These are phyloP conservation scores for Talaromyces albobiverticillius DNA, from an alignment of 2,329 filamentous ascomycete species.

Conservation along the genomic window DNA sequence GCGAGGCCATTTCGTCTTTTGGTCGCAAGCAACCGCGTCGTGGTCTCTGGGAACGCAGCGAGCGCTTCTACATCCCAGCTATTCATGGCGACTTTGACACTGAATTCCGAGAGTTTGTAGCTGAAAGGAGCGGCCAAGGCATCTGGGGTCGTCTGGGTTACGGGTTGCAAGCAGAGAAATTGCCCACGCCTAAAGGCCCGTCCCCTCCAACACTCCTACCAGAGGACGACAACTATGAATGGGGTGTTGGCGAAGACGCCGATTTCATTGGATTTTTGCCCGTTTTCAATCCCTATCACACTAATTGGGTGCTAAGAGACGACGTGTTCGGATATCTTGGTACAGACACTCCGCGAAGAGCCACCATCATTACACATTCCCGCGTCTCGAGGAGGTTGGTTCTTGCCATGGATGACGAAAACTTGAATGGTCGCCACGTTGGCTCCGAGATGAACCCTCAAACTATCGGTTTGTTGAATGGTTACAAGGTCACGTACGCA, in stretches of 20 bases:
- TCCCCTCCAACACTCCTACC: constrained; percentile 59
- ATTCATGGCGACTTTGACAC: constrained; percentile 49
- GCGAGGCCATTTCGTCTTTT: constrained; percentile 61
- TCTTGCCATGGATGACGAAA: constrained; percentile 72
- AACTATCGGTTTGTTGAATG: constrained; percentile 70
- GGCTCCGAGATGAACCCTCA: constrained; percentile 78
- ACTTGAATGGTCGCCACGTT: constrained; percentile 69
- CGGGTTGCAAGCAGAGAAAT: constrained; percentile 45
- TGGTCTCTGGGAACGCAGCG: constrained; percentile 58
- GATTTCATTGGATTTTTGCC: constrained; percentile 90
- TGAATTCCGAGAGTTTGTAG: constrained; percentile 10
- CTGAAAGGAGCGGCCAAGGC: constrained; percentile 43
- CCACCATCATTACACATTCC: constrained; percentile 70
- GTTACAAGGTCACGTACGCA: constrained; percentile 73
- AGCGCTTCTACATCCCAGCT: constrained; percentile 54
- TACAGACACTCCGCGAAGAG: constrained; percentile 64
- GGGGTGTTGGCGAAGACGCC: constrained; percentile 82
- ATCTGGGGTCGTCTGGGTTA: constrained; percentile 66
- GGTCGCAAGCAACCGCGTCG: constrained; percentile 55
- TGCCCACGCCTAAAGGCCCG: constrained; percentile 57
- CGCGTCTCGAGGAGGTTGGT: constrained; percentile 66
- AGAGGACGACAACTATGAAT: constrained; percentile 65
- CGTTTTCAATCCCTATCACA: constrained; percentile 83
- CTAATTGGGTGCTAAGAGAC: constrained; percentile 73
- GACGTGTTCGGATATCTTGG: constrained; percentile 28